A percentile compares a stretch with the other conserved stretches of the same genome.
phyloP scores from a whole-genome alignment of 164 flowering plant genomes.

The Saururus chinensis region DNA sequence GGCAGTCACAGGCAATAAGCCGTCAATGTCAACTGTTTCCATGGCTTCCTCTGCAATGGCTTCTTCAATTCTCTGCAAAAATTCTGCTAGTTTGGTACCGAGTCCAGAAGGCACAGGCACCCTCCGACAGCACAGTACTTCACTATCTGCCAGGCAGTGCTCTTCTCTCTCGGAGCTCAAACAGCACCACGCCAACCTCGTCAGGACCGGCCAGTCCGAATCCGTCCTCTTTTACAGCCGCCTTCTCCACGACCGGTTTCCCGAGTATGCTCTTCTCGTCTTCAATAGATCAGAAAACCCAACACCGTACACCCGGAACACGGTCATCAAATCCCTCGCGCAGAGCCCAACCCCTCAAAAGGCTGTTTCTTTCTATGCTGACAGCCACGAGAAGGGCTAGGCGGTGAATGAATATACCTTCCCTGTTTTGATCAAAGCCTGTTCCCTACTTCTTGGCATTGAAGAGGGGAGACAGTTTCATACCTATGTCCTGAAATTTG shows the following conservation, averaged over 20 bases:
- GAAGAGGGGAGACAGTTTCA: constrained; percentile 19
- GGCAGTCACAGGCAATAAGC: too few relatives aligned
- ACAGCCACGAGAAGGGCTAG: constrained; percentile 5
- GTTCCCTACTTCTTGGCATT: constrained; percentile 14
- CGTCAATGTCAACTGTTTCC: too few relatives aligned
- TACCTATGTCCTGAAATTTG: constrained; percentile 21
- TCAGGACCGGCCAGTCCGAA: too few relatives aligned
- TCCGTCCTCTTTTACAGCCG: too few relatives aligned
- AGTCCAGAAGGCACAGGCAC: too few relatives aligned
- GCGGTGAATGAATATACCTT: constrained; percentile 21
- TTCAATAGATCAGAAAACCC: constrained; percentile 7
- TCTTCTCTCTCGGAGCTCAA: too few relatives aligned
- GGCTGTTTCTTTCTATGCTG: constrained; percentile 8
- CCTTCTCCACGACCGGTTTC: background rate
- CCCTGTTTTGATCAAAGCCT: constrained; percentile 34
- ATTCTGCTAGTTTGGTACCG: too few relatives aligned
- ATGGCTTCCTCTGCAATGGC: too few relatives aligned
- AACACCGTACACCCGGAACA: constrained; percentile 11
- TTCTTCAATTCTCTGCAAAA: too few relatives aligned
- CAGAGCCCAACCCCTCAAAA: constrained; percentile 2
- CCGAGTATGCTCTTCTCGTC: constrained; percentile 7
- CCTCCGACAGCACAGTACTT: too few relatives aligned
- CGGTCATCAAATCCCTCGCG: constrained; percentile 11
- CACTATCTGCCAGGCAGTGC: too few relatives aligned
- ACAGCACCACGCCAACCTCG: too few relatives aligned